Base-by-base conservation (phyloP, 1,284 basidiomycete species). In the Pyrrhoderma noxium region DNA sequence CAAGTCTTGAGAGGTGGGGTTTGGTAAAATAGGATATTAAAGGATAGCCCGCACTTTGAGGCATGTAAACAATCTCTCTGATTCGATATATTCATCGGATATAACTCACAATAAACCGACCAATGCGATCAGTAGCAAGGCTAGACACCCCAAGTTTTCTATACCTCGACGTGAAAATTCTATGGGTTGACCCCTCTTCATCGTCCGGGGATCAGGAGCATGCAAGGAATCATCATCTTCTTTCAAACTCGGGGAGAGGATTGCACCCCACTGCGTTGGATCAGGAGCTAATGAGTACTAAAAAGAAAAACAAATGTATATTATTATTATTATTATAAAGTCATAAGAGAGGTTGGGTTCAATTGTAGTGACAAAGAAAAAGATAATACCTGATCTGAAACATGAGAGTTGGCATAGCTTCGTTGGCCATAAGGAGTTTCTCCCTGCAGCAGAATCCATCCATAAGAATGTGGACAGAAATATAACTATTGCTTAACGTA, bases 131-230 rank as follows among this genome's bases (percentile, higher is more conserved):
- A 69, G 60, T 13, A 85, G 62, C 35, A 83, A 40, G 45, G 74
- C 51, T 11, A 88, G 68, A 64, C 83, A 86, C 0, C 85, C 85
- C 1, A 88, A 57, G 59, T 88, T 87, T 23, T 69, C 65, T 14
- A 85, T 43, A 8, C 82, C 84, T 60, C 85, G 70, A 36, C 67
- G 56, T 23, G 72, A 71, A 51, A 71, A 61, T 25, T 71, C 65
- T 13, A 73, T 59, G 16, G 68, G 66, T 44, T 64, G 61, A 23
- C 59, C 57, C 48, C 61, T 61, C 54, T 54, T 58, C 23, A 62
- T 58, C 13, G 51, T 52, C 19, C 59, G 60, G 41, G 61, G 56
- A 47, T 73, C 68, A 8, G 80, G 80, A 55, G 79, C 71, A 58
- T 82, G 80, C 13, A 82, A 65, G 35, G 45, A 52, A 23, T 56